Conservation (phyloP, 352 stramenopile species). For the Phytopythium montanum region DNA sequence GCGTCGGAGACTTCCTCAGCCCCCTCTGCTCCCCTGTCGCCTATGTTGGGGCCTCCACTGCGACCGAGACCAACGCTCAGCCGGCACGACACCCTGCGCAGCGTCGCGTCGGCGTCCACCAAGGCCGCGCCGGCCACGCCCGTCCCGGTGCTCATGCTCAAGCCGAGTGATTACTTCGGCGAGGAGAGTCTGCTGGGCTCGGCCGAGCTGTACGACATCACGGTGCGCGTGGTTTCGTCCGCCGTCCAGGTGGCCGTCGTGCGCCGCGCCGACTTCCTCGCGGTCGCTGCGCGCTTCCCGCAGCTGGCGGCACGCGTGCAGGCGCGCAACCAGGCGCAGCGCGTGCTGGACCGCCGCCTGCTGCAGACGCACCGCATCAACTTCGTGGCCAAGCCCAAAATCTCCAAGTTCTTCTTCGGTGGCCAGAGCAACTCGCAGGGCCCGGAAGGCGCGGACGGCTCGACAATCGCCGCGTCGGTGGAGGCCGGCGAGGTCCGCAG, state of each 20-base stretch:
- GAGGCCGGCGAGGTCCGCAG: conserved; percentile 14
- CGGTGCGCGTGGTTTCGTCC: conserved; percentile 50
- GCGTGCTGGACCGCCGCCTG: conserved; percentile 11
- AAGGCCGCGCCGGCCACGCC: neutral
- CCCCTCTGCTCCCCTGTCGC: neutral
- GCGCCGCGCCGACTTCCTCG: conserved; percentile 31
- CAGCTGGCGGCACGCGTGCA: conserved; percentile 22
- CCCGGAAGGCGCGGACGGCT: neutral
- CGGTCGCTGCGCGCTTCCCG: conserved; percentile 34
- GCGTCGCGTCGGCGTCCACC: neutral
- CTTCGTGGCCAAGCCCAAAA: conserved; percentile 45
- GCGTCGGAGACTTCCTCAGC: neutral
- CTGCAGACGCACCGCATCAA: conserved; percentile 31
- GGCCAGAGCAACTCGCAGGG: neutral
- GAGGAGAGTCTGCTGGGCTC: conserved; percentile 44
- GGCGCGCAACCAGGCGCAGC: conserved; percentile 17
- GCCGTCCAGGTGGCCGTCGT: conserved; percentile 41
- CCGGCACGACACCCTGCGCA: conserved; percentile 1
- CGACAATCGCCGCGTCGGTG: neutral
- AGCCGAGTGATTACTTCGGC: conserved; percentile 53
- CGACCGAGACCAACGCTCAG: neutral
- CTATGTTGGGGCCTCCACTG: neutral
- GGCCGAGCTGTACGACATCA: conserved; percentile 39
- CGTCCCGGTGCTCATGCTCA: conserved; percentile 42
- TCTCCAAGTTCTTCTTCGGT: conserved; percentile 25